Base-by-base conservation (phyloP, 176 grass and related monocot genomes). In the Lolium perenne region DNA sequence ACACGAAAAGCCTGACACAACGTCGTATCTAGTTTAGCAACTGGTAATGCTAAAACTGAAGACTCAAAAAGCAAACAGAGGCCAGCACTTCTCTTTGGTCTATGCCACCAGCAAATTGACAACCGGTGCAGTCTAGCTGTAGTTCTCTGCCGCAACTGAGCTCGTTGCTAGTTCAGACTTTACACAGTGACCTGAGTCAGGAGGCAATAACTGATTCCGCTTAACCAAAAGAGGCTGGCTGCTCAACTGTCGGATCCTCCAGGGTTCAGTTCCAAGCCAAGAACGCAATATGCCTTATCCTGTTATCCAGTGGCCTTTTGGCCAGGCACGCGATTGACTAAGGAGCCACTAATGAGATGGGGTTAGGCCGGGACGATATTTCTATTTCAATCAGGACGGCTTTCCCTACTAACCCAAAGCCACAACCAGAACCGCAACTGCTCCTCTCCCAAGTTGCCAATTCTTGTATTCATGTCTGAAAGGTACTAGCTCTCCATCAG, bases 361-460 rank as follows among this genome's bases (percentile, higher is more conserved):
- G 43, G 80, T 87, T 91, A 80, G 80, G 89, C 48, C 75, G 77
- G 21, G 12, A 15, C 14, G 57, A 74, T 87, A 80, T 87, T 80
- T 87, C 38, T 15, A 26, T 61, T 43, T 45, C 72, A 20, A 72
- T 58, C 57, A 64, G 84, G n/a, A 79, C 18, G 47, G 59, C 14
- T 48, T 74, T 55, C 26, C 11, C 21, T 74, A 50, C 56, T 21
- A 77, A 46, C 55, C 77, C 45, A 38, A 72, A 78, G 53, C 64
- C 56, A 26, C 14, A 73, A 40, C 55, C 5, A 80, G 29, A 84
- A 75, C 64, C 4, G 68, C 43, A 84, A 75, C 80, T n/a, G 35
- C 66, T n/a, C 25, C 50, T 82, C 23, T 66, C 17, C 51, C 83
- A 76, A 80, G 67, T 59, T 87, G 85, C 74, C 40, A 29, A 76